phyloP scores from a whole-genome alignment of 177 flowering plant genomes.

The Vitis hybrid region DNA sequence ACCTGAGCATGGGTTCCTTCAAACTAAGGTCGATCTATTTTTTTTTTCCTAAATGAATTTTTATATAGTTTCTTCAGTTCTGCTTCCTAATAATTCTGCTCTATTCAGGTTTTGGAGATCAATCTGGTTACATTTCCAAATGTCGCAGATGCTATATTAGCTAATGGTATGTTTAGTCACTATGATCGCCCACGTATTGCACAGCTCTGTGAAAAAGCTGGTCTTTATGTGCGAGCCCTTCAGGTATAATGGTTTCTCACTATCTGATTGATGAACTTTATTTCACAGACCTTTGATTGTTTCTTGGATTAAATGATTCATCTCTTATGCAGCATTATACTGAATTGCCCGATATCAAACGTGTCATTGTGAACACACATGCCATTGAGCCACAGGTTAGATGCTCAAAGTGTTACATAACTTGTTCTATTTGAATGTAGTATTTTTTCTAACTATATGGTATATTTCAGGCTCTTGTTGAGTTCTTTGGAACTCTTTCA shows the following conservation, averaged over 20 bases:
- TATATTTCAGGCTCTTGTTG: constrained; percentile 79
- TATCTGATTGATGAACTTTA: neutral
- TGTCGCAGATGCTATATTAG: constrained; percentile 98
- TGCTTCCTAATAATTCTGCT: neutral
- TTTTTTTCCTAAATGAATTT: neutral
- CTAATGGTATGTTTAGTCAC: constrained; percentile 99
- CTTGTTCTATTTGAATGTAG: neutral
- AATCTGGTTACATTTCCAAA: constrained; percentile 97
- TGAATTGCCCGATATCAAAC: constrained; percentile 94
- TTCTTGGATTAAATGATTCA: neutral
- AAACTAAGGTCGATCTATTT: constrained; percentile 67
- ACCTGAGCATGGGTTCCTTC: constrained; percentile 88
- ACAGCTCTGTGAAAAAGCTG: constrained; percentile 99
- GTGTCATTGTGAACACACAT: constrained; percentile 98
- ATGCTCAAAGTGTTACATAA: too few species aligned
- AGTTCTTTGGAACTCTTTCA: constrained; percentile 97
- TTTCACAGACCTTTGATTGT: neutral
- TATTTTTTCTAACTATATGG: constrained; percentile 10
- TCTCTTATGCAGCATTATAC: constrained; percentile 81
- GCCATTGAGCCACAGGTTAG: constrained; percentile 99
- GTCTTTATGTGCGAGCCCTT: constrained; percentile 84
- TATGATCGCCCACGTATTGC: constrained; percentile 99
- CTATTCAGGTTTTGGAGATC: constrained; percentile 86
- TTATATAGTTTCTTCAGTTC: neutral
- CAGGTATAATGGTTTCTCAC: constrained; percentile 48